Evolutionary conservation across 202 grass and related monocot species (phyloP).

Genomic region (Eragrostis tef): DNA sequence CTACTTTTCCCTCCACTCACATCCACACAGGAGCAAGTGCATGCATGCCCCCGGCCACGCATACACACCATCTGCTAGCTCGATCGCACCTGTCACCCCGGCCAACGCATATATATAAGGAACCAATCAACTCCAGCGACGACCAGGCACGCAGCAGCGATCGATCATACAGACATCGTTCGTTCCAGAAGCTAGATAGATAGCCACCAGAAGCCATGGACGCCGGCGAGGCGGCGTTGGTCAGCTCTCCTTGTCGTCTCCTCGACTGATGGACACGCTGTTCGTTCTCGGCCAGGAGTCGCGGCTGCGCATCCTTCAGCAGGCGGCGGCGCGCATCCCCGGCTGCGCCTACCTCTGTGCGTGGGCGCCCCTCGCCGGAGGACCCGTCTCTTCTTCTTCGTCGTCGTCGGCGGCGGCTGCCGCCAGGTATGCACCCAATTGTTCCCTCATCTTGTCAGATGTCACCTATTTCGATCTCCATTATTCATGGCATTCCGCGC

Average conservation of each 20-base stretch:
- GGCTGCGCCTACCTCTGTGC: constrained; percentile 74
- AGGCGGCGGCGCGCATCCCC: constrained; percentile 55
- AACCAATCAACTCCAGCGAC: constrained; percentile 1
- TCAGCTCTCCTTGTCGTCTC: neutral
- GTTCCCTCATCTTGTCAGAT: too few species aligned
- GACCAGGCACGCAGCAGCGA: neutral
- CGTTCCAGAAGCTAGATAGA: neutral
- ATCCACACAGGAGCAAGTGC: constrained; percentile 27
- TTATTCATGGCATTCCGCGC: neutral
- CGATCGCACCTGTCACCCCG: neutral
- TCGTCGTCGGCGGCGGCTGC: neutral
- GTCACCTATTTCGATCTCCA: neutral
- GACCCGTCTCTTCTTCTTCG: neutral
- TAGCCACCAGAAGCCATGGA: constrained; percentile 3
- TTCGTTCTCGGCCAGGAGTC: constrained; percentile 65
- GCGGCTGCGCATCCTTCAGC: constrained; percentile 59
- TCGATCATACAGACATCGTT: neutral
- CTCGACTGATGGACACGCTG: constrained; percentile 63
- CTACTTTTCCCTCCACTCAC: constrained; percentile 56
- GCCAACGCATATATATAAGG: neutral
- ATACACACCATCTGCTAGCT: constrained; percentile 1
- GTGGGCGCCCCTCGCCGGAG: constrained; percentile 60
- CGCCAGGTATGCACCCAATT: constrained; percentile 29
- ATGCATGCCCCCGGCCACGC: constrained; percentile 6
- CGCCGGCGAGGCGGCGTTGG: neutral